Base-by-base conservation (phyloP, 2,329 filamentous ascomycete genomes). In the Mycosphaerelloides madeirae region DNA sequence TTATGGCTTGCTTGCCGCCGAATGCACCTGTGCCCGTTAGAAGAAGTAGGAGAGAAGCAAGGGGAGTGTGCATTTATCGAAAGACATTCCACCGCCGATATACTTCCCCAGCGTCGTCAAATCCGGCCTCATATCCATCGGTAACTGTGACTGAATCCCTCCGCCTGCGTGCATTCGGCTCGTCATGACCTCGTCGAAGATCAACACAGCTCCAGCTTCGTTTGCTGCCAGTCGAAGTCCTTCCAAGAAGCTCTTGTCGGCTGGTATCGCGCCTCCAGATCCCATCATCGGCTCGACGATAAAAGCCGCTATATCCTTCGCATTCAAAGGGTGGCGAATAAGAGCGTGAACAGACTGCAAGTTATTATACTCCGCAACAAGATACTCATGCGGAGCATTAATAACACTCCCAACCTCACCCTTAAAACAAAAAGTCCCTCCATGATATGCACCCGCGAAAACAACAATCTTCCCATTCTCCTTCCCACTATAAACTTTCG, bases 111-210 rank as follows among this genome's bases (percentile, higher is more conserved):
- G 62, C 0, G 80, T 81, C 34, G 75, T 79, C 41, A 85, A 60
- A 56, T 85, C 83, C 0, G 82, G 80, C 2, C 64, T 66, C 6
- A 82, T 58, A 2, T 64, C 68, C 19, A 68, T 46, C 16, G 65
- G 48, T 2, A 62, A 56, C 5, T 73, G 69, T 3, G 80, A 60
- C 0, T 58, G 55, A 6, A 58, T 44, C 3, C 55, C 55, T 12
- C 83, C 81, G 6, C 70, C 65, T 1, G 67, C 67, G 14, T 69
- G 64, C 20, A 85, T 64, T 2, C 83, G 72, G 3, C 78, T 82
- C 0, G 82, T 85, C 75, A 85, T 83, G 5, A 87, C 83, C 63
- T 87, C 84, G 59, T 87, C 84, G 12, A 85, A 67, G 29, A 87
- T 79, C 51, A 87, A 74, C 1, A 87, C 46, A 0, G 77, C 77